Evolutionary conservation across 2,329 filamentous ascomycete genomes (phyloP).

Genomic region (Scedosporium apiospermum): DNA sequence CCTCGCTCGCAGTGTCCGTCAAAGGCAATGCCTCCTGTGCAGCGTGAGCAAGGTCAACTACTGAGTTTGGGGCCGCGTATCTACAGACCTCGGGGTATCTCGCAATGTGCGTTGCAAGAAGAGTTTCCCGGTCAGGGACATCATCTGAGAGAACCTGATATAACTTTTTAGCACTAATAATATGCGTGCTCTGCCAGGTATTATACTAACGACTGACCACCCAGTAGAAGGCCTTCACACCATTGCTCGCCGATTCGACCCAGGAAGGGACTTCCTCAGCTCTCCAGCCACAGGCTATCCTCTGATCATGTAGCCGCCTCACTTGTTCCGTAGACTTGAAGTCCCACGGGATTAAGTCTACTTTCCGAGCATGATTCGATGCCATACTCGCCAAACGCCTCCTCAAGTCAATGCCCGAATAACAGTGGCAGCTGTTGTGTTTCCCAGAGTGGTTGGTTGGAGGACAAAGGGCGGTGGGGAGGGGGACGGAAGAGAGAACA

Average conservation of each 20-base stretch:
- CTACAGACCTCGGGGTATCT: background rate
- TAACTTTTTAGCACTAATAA: background rate
- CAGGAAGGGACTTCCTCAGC: background rate
- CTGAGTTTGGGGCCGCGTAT: background rate
- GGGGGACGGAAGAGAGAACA: too few species aligned
- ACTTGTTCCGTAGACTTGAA: background rate
- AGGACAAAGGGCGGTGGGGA: too few species aligned
- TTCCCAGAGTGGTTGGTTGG: too few species aligned
- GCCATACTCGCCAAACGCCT: background rate
- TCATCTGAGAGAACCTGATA: background rate
- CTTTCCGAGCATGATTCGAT: background rate
- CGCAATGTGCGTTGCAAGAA: background rate
- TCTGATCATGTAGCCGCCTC: background rate
- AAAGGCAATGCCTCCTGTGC: background rate
- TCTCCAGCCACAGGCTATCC: background rate
- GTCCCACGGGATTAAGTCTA: background rate
- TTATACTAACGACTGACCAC: background rate
- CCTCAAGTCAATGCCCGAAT: too few species aligned
- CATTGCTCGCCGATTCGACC: background rate
- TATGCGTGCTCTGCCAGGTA: background rate
- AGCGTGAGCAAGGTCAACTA: background rate
- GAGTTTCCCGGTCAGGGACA: background rate
- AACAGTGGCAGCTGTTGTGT: too few species aligned
- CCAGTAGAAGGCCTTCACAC: background rate
- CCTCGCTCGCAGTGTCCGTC: background rate